Evolutionary conservation across 2,329 filamentous ascomycete species (phyloP).

Genomic region (Fusarium anguioides): DNA sequence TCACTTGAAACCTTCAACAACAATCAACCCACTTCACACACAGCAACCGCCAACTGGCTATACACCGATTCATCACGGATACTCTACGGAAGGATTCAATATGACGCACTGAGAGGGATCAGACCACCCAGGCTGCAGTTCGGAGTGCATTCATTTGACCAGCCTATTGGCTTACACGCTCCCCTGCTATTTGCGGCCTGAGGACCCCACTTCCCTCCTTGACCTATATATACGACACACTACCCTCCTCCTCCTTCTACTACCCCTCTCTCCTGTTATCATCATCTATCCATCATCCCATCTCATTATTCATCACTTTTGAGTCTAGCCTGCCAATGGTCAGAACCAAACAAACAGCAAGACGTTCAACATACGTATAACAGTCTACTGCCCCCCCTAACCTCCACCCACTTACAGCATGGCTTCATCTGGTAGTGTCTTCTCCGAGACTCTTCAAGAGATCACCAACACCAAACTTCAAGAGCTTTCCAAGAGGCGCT

Average conservation of each 20-base stretch:
- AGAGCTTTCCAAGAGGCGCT: constrained; percentile 55
- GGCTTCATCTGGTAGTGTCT: constrained; percentile 50
- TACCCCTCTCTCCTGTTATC: background rate
- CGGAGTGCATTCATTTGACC: fast-evolving
- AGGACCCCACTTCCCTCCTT: constrained; percentile 27
- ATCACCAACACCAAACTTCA: constrained; percentile 59
- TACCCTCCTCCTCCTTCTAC: background rate
- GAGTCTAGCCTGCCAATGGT: background rate
- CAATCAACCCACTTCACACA: background rate
- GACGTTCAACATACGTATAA: background rate
- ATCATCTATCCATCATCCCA: background rate
- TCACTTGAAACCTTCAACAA: background rate
- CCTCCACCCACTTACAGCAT: constrained; percentile 29
- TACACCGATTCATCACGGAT: fast-evolving
- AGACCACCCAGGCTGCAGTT: fast-evolving
- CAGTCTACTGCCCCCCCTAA: background rate
- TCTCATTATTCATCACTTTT: fast-evolving
- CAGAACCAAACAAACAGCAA: background rate
- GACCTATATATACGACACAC: constrained; percentile 25
- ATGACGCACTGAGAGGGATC: fast-evolving
- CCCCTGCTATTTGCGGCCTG: constrained; percentile 26
- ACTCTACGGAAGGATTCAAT: fast-evolving
- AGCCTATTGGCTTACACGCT: constrained; percentile 6
- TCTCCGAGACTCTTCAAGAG: constrained; percentile 56
- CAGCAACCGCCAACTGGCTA: fast-evolving